Evolutionary conservation across 2,329 filamentous ascomycete genomes (phyloP), one percentile per base, ranked within the genome.

Genomic region (Diaporthe helianthi): DNA sequence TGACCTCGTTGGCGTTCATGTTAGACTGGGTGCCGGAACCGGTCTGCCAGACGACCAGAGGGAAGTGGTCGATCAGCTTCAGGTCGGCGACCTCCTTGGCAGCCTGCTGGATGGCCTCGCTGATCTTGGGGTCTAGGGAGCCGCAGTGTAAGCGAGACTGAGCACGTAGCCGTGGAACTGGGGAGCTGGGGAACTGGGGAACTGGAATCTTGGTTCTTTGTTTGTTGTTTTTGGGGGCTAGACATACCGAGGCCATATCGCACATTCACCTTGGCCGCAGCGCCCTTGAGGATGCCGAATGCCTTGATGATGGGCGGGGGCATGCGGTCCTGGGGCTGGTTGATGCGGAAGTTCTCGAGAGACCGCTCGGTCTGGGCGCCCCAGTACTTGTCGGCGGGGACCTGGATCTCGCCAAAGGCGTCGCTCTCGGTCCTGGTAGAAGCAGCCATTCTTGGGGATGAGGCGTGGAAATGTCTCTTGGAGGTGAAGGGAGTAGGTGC

Each of bases 1-100:
- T 98, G 82, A 99, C 96, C 82, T 99, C 96, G 86, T 99, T 99
- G 80, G 95, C 94, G 85, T 99, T 99, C 96, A 98, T 98, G 89
- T 97, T 98, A 81, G 94, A 98, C 86, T 98, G 96, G 36, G 96
- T 98, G 79, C 96, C 96, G 63, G 96, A 98, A 73, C 96, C 96
- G 67, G 96, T 99, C 86, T 99, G 96, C 96, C 96, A 99, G 79
- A 99, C 95, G 69, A 98, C 95, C 71, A 98, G 92, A 74, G 96
- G 96, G 85, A 99, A 98, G 86, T 98, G 95, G 82, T 98, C 94
- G 78, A 97, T 82, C 76, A 98, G 91, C 87, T 98, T 97, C 79
- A 96, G 90, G 73, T 93, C 91, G 69, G 95, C 94, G 49, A 99
- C 95, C 85, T 99, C 96, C 73, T 90, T 88, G 73, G 96, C 94